Percentiles rank a stretch among this genome's conserved stretches.
Conservation (phyloP, 2,329 filamentous ascomycete genomes). For the Chalaropsis ovoidea region DNA sequence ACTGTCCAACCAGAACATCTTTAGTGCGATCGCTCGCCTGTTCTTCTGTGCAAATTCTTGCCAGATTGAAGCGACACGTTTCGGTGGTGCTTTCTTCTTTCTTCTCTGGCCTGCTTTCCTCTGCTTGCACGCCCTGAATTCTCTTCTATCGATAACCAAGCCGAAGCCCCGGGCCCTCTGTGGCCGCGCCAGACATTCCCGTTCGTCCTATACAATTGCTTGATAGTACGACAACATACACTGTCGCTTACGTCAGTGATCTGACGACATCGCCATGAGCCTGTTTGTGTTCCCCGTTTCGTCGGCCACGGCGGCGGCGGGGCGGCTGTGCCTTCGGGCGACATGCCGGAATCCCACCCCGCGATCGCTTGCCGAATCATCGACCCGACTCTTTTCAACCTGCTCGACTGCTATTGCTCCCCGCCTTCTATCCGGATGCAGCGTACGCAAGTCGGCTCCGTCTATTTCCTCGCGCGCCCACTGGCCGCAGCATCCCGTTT, state of each 20-base stretch:
- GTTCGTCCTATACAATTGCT: neutral
- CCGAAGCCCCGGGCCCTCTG: slow-evolving; percentile 11
- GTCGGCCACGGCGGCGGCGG: slow-evolving; percentile 10
- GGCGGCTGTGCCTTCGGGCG: slow-evolving; percentile 20
- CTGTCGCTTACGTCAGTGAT: neutral
- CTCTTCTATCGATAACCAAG: neutral
- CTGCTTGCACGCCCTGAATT: neutral
- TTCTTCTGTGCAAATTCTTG: neutral
- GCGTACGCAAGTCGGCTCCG: slow-evolving; percentile 11
- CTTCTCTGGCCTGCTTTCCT: neutral
- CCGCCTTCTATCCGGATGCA: slow-evolving; percentile 15
- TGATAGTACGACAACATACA: neutral
- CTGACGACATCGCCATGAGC: slow-evolving; percentile 21
- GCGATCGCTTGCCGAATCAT: slow-evolving; percentile 6
- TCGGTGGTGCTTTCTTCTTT: neutral
- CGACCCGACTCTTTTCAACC: slow-evolving; percentile 21
- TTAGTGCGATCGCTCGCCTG: neutral
- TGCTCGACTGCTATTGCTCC: slow-evolving; percentile 9
- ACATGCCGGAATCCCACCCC: slow-evolving; percentile 16
- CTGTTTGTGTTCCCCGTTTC: slow-evolving; percentile 25
- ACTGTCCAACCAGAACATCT: neutral
- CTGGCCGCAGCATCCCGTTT: slow-evolving; percentile 19
- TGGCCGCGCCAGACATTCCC: slow-evolving; percentile 11
- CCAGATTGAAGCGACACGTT: neutral
- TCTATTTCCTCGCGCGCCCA: slow-evolving; percentile 17